Conservation (phyloP, 1,139 yeast genomes). For the Torulaspora pretoriensis region DNA sequence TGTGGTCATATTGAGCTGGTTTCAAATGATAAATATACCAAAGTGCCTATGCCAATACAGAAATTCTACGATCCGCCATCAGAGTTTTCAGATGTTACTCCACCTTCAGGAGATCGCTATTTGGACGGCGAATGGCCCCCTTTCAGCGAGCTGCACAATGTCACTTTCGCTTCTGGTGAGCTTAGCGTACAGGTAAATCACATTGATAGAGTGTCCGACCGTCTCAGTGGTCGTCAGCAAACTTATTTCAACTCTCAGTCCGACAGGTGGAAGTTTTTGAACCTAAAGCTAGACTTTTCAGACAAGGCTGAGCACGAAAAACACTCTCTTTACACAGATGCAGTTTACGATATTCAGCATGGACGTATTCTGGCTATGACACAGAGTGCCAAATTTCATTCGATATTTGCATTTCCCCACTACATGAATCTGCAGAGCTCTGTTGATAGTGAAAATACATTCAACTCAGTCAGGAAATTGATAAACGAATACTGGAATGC, state of each 20-base stretch:
- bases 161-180: conserved; percentile 31
- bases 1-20: conserved; percentile 25
- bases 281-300: conserved; percentile 31
- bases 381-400: conserved; percentile 68
- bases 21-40: conserved; percentile 20
- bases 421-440: conserved; percentile 34
- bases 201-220: conserved; percentile 26
- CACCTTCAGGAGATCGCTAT: conserved; percentile 30
- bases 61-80: conserved; percentile 30
- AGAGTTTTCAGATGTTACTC: conserved; percentile 27
- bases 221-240: conserved; percentile 17
- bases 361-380: conserved; percentile 68
- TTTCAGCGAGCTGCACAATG: conserved; percentile 29
- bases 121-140: conserved; percentile 23
- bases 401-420: conserved; percentile 44
- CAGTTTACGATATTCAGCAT: conserved; percentile 64
- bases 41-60: conserved; percentile 32
- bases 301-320: conserved; percentile 44
- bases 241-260: conserved; percentile 33
- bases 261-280: conserved; percentile 34
- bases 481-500: conserved; percentile 36
- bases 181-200: conserved; percentile 27
- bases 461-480: conserved; percentile 41
- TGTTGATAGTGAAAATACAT: conserved; percentile 40
- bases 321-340: conserved; percentile 50